A percentile compares a stretch with the other conserved stretches of the same genome.
These are phyloP conservation scores for Leucocoprinus leucothites DNA, from an alignment of 768 basidiomycete species.

Conservation along the genomic window DNA sequence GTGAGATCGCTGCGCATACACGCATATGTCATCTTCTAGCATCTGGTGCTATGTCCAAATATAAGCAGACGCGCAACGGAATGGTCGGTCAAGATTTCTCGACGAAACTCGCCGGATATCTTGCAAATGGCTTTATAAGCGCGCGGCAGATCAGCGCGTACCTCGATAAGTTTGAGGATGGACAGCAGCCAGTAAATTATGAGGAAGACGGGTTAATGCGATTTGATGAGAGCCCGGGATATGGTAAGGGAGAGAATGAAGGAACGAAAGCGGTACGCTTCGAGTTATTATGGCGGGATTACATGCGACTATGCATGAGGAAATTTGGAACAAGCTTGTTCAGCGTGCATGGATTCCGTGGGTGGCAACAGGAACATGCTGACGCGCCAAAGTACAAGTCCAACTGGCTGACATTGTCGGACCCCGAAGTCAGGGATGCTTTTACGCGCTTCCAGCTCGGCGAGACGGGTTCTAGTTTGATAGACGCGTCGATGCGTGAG, in stretches of 20 bases:
- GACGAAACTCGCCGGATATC: background rate
- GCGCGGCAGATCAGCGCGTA: background rate
- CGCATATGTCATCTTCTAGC: background rate
- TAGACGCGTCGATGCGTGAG: background rate
- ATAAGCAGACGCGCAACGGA: background rate
- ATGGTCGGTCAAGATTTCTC: background rate
- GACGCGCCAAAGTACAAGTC: background rate
- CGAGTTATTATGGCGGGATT: background rate
- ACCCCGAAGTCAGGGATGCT: background rate
- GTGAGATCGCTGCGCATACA: background rate
- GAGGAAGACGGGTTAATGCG: background rate
- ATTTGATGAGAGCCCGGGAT: background rate
- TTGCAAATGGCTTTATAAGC: background rate
- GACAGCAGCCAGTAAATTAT: background rate
- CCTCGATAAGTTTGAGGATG: background rate
- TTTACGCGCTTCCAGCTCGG: background rate
- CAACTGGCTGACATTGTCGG: background rate
- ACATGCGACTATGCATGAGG: background rate
- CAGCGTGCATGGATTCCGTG: background rate
- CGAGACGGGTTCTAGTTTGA: background rate
- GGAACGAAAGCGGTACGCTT: background rate
- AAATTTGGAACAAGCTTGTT: background rate
- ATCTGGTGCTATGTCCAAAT: background rate
- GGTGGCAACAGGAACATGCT: background rate
- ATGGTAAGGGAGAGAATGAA: background rate